phyloP scores from a whole-genome alignment of 257 asterid species.

The Gynochthodes officinalis region DNA sequence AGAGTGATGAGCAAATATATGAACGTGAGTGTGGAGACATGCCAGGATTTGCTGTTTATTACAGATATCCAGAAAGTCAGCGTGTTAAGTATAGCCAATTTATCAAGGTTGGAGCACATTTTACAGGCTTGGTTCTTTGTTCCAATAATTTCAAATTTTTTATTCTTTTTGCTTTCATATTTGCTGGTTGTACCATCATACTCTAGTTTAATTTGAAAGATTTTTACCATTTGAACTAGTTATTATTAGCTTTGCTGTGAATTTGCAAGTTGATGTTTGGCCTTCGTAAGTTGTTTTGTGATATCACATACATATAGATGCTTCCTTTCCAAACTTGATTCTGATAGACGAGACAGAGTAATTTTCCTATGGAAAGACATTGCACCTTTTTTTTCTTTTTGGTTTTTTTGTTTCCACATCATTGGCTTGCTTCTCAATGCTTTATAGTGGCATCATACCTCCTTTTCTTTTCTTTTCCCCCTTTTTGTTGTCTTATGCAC shows the following conservation, averaged over 20 bases:
- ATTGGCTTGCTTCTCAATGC: too few species aligned
- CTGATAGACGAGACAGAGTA: neutral
- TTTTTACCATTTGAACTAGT: neutral
- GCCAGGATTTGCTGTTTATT: constrained; percentile 99
- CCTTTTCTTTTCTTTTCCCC: too few species aligned
- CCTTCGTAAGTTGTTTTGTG: neutral
- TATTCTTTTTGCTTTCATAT: neutral
- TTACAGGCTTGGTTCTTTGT: neutral
- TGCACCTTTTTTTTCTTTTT: neutral
- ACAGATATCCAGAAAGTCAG: constrained; percentile 94
- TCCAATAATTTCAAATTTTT: neutral
- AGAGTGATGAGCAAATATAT: constrained; percentile 89
- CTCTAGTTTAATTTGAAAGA: neutral
- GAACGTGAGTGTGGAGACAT: constrained; percentile 98
- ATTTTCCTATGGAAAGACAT: neutral
- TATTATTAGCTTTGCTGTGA: neutral
- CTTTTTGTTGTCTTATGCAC: too few species aligned
- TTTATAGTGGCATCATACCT: too few species aligned
- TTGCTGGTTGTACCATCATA: neutral
- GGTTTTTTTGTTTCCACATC: too few species aligned
- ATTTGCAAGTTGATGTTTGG: neutral
- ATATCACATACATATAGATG: neutral
- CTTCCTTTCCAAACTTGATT: neutral
- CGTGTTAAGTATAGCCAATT: constrained; percentile 94
- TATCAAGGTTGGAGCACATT: constrained; percentile 63